Percentiles rank a stretch among this genome's conserved stretches.
phyloP scores from a whole-genome alignment of 257 asterid species.

The Nicotiana paniculata region DNA sequence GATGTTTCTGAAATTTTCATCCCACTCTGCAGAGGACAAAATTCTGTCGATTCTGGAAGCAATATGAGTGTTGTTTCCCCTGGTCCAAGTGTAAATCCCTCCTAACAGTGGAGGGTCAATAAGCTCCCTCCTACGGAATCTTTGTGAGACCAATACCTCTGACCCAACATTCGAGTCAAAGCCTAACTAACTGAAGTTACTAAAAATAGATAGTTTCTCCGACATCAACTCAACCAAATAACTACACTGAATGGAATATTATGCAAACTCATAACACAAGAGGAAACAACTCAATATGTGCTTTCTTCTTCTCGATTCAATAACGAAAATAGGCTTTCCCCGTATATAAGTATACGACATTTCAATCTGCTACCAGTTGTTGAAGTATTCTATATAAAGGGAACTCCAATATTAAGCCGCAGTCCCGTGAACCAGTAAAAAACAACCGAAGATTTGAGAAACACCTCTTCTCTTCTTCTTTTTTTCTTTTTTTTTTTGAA shows the following conservation, averaged over 20 bases:
- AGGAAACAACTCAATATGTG: neutral
- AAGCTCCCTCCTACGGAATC: neutral
- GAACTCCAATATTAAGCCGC: neutral
- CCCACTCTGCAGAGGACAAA: too few species aligned
- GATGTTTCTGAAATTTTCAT: too few species aligned
- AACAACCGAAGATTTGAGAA: neutral
- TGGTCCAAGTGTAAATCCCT: too few species aligned
- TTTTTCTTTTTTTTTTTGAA: too few species aligned
- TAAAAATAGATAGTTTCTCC: neutral
- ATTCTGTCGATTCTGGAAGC: too few species aligned
- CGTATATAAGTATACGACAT: neutral
- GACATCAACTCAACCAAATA: neutral
- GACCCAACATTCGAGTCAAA: neutral
- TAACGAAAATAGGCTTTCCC: neutral
- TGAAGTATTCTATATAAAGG: neutral
- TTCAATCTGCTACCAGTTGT: neutral
- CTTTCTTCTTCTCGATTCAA: neutral
- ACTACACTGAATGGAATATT: neutral
- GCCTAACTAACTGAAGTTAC: neutral
- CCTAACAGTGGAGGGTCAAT: too few species aligned
- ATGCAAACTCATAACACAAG: neutral
- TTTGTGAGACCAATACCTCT: neutral
- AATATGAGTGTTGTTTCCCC: too few species aligned
- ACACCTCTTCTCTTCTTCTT: too few species aligned
- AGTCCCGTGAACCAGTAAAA: neutral